phyloP scores from a whole-genome alignment of 345 rosid genomes.

The Fremontodendron californicum region DNA sequence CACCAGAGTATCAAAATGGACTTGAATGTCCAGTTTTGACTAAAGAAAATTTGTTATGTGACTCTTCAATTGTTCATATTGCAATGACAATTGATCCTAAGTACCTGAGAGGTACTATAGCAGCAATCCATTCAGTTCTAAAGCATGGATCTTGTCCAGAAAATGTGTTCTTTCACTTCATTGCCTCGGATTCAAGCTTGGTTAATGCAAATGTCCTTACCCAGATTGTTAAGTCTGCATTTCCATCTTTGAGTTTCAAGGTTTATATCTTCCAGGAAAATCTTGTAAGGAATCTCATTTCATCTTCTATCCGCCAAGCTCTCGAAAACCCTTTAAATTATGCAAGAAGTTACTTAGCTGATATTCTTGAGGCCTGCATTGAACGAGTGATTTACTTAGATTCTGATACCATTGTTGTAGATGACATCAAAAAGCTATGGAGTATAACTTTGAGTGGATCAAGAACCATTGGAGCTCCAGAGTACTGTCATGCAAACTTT shows the following conservation, averaged over 20 bases:
- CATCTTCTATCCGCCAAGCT: constrained; percentile 61
- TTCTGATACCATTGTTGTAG: constrained; percentile 57
- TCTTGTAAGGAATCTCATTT: constrained; percentile 42
- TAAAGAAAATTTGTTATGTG: constrained; percentile 22
- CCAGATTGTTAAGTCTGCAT: constrained; percentile 39
- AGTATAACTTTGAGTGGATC: constrained; percentile 30
- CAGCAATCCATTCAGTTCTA: constrained; percentile 70
- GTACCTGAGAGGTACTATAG: constrained; percentile 71
- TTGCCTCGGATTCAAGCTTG: constrained; percentile 36
- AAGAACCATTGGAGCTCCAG: constrained; percentile 61
- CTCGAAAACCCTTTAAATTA: constrained; percentile 73
- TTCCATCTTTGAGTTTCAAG: constrained; percentile 53
- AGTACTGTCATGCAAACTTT: constrained; percentile 63
- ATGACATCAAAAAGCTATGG: constrained; percentile 63
- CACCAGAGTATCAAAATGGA: constrained; percentile 59
- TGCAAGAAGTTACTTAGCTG: constrained; percentile 67
- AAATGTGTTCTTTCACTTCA: constrained; percentile 65
- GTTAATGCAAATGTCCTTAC: constrained; percentile 7
- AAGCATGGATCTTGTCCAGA: constrained; percentile 76
- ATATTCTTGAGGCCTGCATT: constrained; percentile 47
- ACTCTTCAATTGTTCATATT: constrained; percentile 53
- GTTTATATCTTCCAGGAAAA: constrained; percentile 48
- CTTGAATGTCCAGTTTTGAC: constrained; percentile 30
- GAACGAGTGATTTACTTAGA: constrained; percentile 63
- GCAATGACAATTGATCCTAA: constrained; percentile 75